Evolutionary conservation across 805 yeast species (phyloP), one percentile per base, ranked within the genome.

Genomic region (Yarrowia sp.): DNA sequence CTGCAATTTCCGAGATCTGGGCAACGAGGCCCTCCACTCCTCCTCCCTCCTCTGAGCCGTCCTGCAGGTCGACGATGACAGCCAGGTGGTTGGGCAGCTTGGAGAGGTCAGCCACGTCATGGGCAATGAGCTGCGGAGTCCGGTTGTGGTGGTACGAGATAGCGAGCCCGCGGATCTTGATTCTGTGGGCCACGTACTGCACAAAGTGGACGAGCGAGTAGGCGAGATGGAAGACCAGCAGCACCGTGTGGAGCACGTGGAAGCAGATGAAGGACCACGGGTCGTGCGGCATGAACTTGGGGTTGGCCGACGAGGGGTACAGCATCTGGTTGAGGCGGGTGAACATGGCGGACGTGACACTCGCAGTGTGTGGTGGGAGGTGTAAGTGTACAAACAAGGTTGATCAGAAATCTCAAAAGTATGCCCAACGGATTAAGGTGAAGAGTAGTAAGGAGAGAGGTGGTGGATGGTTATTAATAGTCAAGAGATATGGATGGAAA

Each of bases 31-130:
- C 97, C 70, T 89, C 91, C 52, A 89, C 78, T 2, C 98, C 98
- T 41, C 97, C 97, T 70, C 92, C 94, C 73, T 91, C 97, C 73
- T 88, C 94, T 71, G 89, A 90, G 69, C 87, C 92, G 36, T 88
- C 84, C 74, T 87, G 88, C 75, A 87, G 83, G 72, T 86, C 87
- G 69, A 95, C 79, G n/a, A 94, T 87, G 22, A 90, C 87, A 9
- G 96, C 89, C 26, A 95, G 74, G 63, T 90, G 84, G 72, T 83
- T 84, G 3, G 99, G 99, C 32, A 92, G 83, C 77, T 95, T 95
- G 52, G 83, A 76, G 69, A 94, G 80, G 73, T 86, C 85, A 70
- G 81, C 81, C 45, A 92, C 92, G 79, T 94, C 98, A 71, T 89
- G 88, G 72, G 96, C 86, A 72, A 94, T 92, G 68, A 92, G 81